Evolutionary conservation across 805 yeast genomes (phyloP).

Genomic region (Jamesozyma lodderae): DNA sequence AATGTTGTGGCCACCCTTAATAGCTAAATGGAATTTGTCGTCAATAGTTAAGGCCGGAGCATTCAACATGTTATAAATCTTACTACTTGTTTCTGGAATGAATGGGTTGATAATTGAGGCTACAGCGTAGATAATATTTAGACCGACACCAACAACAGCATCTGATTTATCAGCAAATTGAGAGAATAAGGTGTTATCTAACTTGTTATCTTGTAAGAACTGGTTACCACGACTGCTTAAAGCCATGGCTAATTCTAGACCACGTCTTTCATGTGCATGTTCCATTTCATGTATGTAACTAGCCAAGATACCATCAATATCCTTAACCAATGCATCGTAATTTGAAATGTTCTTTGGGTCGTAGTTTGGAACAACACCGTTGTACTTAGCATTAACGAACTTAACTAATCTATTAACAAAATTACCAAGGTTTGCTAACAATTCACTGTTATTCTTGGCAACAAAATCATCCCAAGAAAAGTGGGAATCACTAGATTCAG

Average conservation of each 20-base stretch:
- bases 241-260: constrained; percentile 85
- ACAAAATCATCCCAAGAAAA: constrained; percentile 97
- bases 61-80: constrained; percentile 70
- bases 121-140: constrained; percentile 81
- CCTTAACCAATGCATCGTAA: constrained; percentile 40
- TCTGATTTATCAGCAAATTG: constrained; percentile 73
- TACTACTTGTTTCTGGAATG: constrained; percentile 75
- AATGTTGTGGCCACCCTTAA: constrained; percentile 75
- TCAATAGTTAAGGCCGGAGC: constrained; percentile 75
- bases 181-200: constrained; percentile 77
- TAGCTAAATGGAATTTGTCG: constrained; percentile 58
- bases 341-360: constrained; percentile 40
- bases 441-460: constrained; percentile 83
- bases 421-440: constrained; percentile 93
- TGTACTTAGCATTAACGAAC: constrained; percentile 82
- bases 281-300: constrained; percentile 69
- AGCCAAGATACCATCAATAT: constrained; percentile 52
- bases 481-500: constrained; percentile 92
- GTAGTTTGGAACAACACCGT: constrained; percentile 76
- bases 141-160: constrained; percentile 85
- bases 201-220: constrained; percentile 91
- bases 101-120: constrained; percentile 76
- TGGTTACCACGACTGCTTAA: constrained; percentile 88
- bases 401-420: constrained; percentile 90
- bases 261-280: constrained; percentile 71